These are phyloP conservation scores for Lablab purpureus DNA, from an alignment of 306 rosid species.

Conservation along the genomic window DNA sequence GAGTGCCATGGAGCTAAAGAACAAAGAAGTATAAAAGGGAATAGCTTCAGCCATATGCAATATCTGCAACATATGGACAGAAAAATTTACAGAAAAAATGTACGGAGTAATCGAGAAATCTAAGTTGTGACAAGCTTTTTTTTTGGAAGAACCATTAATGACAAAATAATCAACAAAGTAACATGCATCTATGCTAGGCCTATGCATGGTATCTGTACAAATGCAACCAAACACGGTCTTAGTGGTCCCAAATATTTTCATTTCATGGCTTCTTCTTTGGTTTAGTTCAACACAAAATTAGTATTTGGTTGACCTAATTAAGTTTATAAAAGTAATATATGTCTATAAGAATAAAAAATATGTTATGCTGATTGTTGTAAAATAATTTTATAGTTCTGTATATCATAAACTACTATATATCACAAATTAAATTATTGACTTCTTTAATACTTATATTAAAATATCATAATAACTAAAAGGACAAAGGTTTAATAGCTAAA, in stretches of 20 bases:
- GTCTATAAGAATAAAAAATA: too few species aligned
- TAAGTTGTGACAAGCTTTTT: neutral
- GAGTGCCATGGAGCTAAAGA: neutral
- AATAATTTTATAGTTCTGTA: too few species aligned
- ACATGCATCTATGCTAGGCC: conserved; percentile 1
- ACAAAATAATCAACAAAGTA: neutral
- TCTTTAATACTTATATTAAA: too few species aligned
- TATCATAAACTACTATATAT: too few species aligned
- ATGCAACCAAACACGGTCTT: conserved; percentile 14
- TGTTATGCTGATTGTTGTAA: too few species aligned
- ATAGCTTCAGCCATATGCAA: neutral
- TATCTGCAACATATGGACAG: neutral
- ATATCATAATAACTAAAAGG: too few species aligned
- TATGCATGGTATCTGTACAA: neutral
- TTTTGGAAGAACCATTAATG: neutral
- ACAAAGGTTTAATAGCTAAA: too few species aligned
- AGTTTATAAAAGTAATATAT: too few species aligned
- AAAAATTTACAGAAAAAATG: neutral
- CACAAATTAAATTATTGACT: too few species aligned
- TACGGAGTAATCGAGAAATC: neutral
- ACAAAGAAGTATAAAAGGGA: neutral
- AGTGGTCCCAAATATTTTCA: neutral
- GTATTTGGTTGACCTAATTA: neutral
- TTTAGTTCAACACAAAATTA: neutral
- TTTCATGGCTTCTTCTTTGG: neutral